These are phyloP conservation scores for Cydonia oblonga DNA, from an alignment of 331 rosid species.

Conservation along the genomic window DNA sequence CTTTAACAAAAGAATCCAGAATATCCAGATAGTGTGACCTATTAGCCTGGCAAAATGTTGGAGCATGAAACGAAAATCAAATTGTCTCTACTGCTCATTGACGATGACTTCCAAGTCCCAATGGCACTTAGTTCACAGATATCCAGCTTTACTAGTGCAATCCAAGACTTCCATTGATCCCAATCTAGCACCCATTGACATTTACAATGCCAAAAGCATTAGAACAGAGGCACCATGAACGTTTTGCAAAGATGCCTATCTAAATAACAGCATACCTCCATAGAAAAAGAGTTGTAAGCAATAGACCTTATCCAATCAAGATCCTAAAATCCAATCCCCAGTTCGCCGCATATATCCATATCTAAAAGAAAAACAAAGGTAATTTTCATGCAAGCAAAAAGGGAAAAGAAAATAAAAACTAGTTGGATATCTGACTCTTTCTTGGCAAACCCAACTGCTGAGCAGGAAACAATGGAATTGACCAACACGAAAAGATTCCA, in stretches of 20 bases:
- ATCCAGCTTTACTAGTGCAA: slow-evolving; percentile 91
- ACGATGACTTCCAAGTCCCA: slow-evolving; percentile 81
- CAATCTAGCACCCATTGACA: slow-evolving; percentile 99
- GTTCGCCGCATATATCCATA: slow-evolving; percentile 90
- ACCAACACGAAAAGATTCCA: not conserved
- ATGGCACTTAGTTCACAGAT: slow-evolving; percentile 59
- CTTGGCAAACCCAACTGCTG: slow-evolving; percentile 20
- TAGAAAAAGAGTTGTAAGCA: slow-evolving; percentile 89
- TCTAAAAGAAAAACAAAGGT: slow-evolving; percentile 70
- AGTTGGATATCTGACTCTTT: slow-evolving; percentile 22
- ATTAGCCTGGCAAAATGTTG: slow-evolving; percentile 76
- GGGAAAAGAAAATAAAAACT: slow-evolving; percentile 27
- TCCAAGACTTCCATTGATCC: slow-evolving; percentile 87
- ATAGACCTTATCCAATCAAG: slow-evolving; percentile 97
- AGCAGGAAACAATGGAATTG: slow-evolving; percentile 16
- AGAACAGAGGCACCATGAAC: slow-evolving; percentile 74
- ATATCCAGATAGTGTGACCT: slow-evolving; percentile 79
- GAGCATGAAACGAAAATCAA: slow-evolving; percentile 61
- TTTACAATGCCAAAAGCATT: slow-evolving; percentile 86
- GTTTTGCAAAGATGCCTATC: slow-evolving; percentile 83
- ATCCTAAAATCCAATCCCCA: slow-evolving; percentile 97
- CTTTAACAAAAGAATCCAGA: slow-evolving; percentile 69
- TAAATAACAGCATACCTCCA: slow-evolving; percentile 98
- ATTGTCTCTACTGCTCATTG: slow-evolving; percentile 56
- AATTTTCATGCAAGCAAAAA: slow-evolving; percentile 63